Conservation (phyloP, 2,329 filamentous ascomycete species). For the Apiospora aurea region DNA sequence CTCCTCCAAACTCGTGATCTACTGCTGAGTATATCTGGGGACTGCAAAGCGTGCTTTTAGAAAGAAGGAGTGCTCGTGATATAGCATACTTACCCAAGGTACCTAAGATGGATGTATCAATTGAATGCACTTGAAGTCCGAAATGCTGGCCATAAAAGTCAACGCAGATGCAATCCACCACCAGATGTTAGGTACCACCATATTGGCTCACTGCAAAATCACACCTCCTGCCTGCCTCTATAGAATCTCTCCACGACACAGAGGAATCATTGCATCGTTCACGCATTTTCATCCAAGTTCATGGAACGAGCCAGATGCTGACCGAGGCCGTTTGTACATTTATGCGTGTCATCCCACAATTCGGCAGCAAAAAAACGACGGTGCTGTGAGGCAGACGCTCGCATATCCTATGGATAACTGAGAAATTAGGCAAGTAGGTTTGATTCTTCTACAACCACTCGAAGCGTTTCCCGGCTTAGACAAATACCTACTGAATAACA, state of each 20-base stretch:
- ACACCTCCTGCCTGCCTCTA: no score
- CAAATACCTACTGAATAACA: not conserved
- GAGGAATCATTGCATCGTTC: not conserved
- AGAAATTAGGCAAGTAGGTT: not conserved
- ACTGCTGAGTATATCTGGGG: no score
- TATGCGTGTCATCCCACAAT: not conserved
- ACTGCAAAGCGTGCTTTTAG: no score
- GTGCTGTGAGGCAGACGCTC: not conserved
- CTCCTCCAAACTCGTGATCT: no score
- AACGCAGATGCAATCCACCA: not conserved
- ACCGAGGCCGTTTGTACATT: no score
- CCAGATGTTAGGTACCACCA: not conserved
- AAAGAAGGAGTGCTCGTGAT: not conserved
- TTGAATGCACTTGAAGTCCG: not conserved
- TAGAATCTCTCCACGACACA: no score
- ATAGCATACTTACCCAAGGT: not conserved
- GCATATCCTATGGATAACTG: not conserved
- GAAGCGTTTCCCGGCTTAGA: not conserved
- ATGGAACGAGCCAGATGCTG: no score
- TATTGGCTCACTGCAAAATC: no score
- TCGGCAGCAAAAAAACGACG: not conserved
- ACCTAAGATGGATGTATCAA: not conserved
- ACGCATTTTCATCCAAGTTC: no score
- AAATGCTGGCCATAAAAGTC: not conserved
- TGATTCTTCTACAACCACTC: not conserved